A percentile compares a stretch with the other conserved stretches of the same genome.
These are phyloP conservation scores for Magnusiomyces fungicola DNA, from an alignment of 1,139 yeast species.

Conservation along the genomic window DNA sequence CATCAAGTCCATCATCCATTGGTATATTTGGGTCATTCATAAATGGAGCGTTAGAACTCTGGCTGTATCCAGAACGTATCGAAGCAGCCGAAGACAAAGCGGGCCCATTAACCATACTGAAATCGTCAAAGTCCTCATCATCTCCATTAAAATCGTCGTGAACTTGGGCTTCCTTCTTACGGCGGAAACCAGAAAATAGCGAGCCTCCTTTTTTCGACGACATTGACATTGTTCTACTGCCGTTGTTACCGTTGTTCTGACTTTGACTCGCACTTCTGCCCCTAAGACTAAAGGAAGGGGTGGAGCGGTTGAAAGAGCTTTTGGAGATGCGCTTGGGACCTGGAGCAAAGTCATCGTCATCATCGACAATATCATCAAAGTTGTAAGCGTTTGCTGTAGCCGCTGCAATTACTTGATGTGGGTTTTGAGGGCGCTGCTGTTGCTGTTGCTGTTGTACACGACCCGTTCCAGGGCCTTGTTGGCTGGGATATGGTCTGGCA, in stretches of 20 bases:
- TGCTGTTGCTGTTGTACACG: slow-evolving; percentile 1
- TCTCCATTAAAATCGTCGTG: slow-evolving; percentile 6
- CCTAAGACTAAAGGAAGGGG: not conserved
- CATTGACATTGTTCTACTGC: not conserved
- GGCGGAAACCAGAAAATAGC: not conserved
- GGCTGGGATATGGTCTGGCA: too few relatives aligned
- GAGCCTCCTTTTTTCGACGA: not conserved
- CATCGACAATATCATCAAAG: not conserved
- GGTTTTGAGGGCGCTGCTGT: not conserved
- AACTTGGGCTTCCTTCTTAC: not conserved
- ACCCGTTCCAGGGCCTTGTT: too few relatives aligned
- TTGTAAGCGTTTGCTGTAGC: not conserved
- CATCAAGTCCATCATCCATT: too few relatives aligned
- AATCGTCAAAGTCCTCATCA: slow-evolving; percentile 3
- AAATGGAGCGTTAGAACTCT: too few relatives aligned
- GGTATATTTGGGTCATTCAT: too few relatives aligned
- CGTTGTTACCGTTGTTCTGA: not conserved
- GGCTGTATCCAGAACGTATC: too few relatives aligned
- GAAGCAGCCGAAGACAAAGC: not conserved
- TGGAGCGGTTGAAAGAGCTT: not conserved
- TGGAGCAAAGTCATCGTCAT: not conserved
- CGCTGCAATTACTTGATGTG: not conserved
- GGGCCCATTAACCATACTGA: not conserved
- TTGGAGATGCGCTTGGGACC: not conserved
- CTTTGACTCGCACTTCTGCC: not conserved